These are phyloP conservation scores for Plantago major DNA, from an alignment of 257 asterid species.

Conservation along the genomic window DNA sequence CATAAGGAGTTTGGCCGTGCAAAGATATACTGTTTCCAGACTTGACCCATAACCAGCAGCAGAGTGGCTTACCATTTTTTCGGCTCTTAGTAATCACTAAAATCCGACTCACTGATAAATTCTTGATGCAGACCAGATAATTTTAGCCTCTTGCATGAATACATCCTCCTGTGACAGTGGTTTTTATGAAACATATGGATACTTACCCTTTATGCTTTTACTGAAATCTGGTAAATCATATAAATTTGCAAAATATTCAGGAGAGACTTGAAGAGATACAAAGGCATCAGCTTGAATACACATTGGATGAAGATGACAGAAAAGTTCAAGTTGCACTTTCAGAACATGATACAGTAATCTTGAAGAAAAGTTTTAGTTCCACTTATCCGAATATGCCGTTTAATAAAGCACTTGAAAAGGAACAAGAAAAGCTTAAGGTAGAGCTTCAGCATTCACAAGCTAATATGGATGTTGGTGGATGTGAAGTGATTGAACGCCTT, in stretches of 20 bases:
- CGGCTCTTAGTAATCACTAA: too few relatives aligned
- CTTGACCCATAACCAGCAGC: too few relatives aligned
- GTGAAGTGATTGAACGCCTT: slow-evolving; percentile 65
- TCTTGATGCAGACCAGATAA: too few relatives aligned
- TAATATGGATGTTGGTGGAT: slow-evolving; percentile 53
- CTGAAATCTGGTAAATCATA: too few relatives aligned
- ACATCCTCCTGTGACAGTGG: too few relatives aligned
- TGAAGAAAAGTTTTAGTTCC: slow-evolving; percentile 60
- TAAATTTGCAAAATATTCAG: slow-evolving; percentile 25
- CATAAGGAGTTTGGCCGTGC: too few relatives aligned
- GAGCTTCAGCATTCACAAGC: slow-evolving; percentile 75
- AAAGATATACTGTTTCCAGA: too few relatives aligned
- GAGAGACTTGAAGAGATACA: slow-evolving; percentile 65
- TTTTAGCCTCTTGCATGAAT: too few relatives aligned
- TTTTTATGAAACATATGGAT: too few relatives aligned
- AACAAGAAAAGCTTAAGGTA: slow-evolving; percentile 52
- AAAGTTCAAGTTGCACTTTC: slow-evolving; percentile 58
- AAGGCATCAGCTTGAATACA: slow-evolving; percentile 72
- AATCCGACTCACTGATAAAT: too few relatives aligned
- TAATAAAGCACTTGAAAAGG: slow-evolving; percentile 54
- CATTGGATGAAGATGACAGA: slow-evolving; percentile 63
- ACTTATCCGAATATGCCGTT: slow-evolving; percentile 65
- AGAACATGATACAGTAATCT: slow-evolving; percentile 47
- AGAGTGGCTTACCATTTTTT: too few relatives aligned
- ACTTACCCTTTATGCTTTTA: too few relatives aligned